Percentiles rank a stretch among this genome's conserved stretches.
These are phyloP conservation scores for Globisporangium recalcitrans DNA, from an alignment of 352 stramenopile genomes.

Conservation along the genomic window DNA sequence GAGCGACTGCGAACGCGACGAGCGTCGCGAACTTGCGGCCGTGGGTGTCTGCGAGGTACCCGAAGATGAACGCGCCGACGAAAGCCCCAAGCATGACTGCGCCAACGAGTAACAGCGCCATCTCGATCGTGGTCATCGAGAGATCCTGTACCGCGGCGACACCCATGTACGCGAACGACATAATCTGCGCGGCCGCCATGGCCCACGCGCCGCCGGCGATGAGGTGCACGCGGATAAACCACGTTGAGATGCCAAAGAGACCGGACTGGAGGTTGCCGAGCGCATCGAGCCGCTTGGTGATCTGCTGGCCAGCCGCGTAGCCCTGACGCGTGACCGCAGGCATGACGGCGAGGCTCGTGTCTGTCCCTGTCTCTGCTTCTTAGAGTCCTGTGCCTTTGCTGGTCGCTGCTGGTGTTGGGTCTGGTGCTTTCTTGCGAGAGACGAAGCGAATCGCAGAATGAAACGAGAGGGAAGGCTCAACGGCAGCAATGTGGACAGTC, in stretches of 20 bases:
- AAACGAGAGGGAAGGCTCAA: too few relatives aligned
- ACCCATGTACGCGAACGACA: neutral
- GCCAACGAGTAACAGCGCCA: neutral
- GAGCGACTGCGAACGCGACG: neutral
- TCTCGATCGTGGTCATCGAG: neutral
- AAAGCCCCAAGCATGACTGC: constrained; percentile 18
- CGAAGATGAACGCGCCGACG: constrained; percentile 14
- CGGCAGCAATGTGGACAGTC: too few relatives aligned
- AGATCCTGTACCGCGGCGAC: neutral
- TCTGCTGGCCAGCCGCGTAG: constrained; percentile 1
- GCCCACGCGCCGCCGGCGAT: constrained; percentile 1
- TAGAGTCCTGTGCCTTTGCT: too few relatives aligned
- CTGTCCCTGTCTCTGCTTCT: neutral
- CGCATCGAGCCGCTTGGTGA: constrained; percentile 5
- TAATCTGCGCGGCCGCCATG: neutral
- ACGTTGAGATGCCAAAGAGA: neutral
- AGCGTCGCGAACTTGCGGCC: constrained; percentile 17
- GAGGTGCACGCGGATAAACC: neutral
- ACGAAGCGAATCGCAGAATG: neutral
- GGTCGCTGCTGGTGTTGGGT: too few relatives aligned
- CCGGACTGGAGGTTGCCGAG: constrained; percentile 6
- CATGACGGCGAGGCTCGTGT: too few relatives aligned
- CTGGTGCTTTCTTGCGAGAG: neutral
- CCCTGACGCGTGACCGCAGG: neutral
- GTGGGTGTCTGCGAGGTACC: constrained; percentile 13